These are phyloP conservation scores for Yamadazyma pseudoaaseri DNA, from an alignment of 1,139 yeast genomes.

Conservation along the genomic window DNA sequence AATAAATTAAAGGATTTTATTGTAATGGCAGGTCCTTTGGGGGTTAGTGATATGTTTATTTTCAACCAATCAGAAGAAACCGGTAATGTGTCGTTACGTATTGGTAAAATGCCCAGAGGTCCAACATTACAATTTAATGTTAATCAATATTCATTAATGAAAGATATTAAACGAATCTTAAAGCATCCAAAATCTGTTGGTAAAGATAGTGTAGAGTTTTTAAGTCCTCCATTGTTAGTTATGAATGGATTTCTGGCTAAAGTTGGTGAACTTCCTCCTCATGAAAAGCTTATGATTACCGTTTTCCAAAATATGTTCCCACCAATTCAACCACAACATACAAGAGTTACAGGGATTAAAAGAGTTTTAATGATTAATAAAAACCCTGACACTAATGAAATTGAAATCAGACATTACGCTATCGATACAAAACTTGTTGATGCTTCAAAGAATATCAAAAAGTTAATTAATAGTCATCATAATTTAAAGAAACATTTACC, in stretches of 20 bases:
- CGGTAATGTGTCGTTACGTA: conserved; percentile 79
- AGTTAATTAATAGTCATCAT: conserved; percentile 65
- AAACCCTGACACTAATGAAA: conserved; percentile 63
- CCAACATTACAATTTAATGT: conserved; percentile 88
- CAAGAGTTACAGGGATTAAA: conserved; percentile 70
- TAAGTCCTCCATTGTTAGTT: conserved; percentile 85
- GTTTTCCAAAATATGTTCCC: conserved; percentile 97
- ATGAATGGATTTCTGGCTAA: conserved; percentile 76
- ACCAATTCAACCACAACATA: conserved; percentile 79
- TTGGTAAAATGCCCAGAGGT: conserved; percentile 89
- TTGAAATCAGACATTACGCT: conserved; percentile 87
- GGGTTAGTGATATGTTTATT: conserved; percentile 83
- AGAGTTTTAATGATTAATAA: conserved; percentile 84
- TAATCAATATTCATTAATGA: conserved; percentile 72
- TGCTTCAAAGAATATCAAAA: conserved; percentile 76
- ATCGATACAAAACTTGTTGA: conserved; percentile 88
- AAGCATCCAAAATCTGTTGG: conserved; percentile 70
- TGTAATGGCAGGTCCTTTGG: conserved; percentile 96
- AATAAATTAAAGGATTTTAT: conserved; percentile 87
- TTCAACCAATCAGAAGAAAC: conserved; percentile 78
- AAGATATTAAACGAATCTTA: conserved; percentile 72
- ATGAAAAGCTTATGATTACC: conserved; percentile 82
- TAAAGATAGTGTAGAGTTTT: conserved; percentile 59
- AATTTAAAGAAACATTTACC: conserved; percentile 70
- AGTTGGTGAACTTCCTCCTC: conserved; percentile 53